Conservation (phyloP, 768 basidiomycete genomes). For the Leccinum barrowsii region DNA sequence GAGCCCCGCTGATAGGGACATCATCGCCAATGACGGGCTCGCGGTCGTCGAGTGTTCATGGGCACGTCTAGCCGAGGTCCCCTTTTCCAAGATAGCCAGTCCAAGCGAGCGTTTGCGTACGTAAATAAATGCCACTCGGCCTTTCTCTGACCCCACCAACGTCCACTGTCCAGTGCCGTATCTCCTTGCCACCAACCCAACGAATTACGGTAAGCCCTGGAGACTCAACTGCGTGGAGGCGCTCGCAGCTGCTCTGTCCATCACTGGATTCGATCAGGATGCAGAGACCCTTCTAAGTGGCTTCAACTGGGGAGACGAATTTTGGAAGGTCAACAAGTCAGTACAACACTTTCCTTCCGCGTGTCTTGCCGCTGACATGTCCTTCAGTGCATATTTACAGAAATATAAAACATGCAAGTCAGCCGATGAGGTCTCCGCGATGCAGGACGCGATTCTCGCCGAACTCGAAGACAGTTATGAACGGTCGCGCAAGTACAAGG, state of each 20-base stretch:
- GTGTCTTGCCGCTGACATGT: not conserved
- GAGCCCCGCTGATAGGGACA: conserved; percentile 79
- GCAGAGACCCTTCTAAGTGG: conserved; percentile 74
- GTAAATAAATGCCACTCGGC: conserved; percentile 29
- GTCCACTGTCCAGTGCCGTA: conserved; percentile 70
- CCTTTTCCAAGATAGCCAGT: conserved; percentile 89
- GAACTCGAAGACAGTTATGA: conserved; percentile 64
- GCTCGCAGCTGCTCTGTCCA: conserved; percentile 91
- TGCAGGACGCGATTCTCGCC: conserved; percentile 66
- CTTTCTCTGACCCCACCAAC: not conserved
- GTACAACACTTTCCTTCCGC: not conserved
- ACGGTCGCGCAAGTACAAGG: conserved; percentile 44
- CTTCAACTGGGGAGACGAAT: conserved; percentile 91
- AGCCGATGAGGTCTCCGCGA: conserved; percentile 51
- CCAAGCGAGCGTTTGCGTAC: conserved; percentile 87
- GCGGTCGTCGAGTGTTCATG: conserved; percentile 99
- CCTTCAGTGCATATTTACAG: conserved; percentile 48
- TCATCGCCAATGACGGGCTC: conserved; percentile 68
- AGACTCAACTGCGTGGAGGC: conserved; percentile 92
- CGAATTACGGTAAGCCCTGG: conserved; percentile 98
- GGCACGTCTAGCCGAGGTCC: conserved; percentile 93
- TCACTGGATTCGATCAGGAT: conserved; percentile 80
- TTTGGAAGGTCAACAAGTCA: conserved; percentile 82
- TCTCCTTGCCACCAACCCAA: conserved; percentile 91
- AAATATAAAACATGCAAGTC: conserved; percentile 71